phyloP scores from a whole-genome alignment of 2,329 filamentous ascomycete species.

The Pyrenochaeta sp. region DNA sequence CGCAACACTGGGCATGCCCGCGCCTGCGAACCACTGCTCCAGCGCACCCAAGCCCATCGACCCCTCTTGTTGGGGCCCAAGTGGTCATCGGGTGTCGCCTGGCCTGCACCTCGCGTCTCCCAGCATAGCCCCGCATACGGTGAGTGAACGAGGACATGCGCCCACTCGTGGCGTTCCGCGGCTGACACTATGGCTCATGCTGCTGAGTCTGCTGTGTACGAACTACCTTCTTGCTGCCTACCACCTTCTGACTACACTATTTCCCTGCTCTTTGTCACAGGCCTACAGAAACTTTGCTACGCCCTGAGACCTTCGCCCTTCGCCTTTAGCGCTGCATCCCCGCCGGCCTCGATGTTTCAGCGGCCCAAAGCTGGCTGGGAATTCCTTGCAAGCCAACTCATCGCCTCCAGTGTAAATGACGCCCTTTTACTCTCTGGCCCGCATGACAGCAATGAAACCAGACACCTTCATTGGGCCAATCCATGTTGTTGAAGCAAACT shows the following conservation, averaged over 20 bases:
- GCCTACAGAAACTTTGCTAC: not conserved
- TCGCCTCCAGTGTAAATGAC: too few species aligned
- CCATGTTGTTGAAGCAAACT: not conserved
- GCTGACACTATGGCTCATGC: constrained; percentile 20
- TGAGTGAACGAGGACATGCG: constrained; percentile 15
- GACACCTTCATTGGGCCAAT: not conserved
- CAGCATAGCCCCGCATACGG: constrained; percentile 24
- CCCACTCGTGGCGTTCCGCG: constrained; percentile 12
- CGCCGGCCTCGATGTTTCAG: not conserved
- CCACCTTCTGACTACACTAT: constrained; percentile 11
- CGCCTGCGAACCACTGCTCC: constrained; percentile 24
- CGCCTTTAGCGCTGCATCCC: not conserved
- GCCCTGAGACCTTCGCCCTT: not conserved
- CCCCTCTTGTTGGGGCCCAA: constrained; percentile 8
- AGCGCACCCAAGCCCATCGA: constrained; percentile 10
- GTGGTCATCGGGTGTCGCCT: constrained; percentile 19
- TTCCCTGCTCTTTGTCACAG: too few species aligned
- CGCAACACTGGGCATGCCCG: constrained; percentile 9
- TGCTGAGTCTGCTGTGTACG: constrained; percentile 6
- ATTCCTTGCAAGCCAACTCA: not conserved
- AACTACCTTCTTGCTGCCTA: constrained; percentile 8
- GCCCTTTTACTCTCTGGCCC: too few species aligned
- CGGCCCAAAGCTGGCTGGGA: not conserved
- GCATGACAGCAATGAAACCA: not conserved
- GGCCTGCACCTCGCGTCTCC: constrained; percentile 3